Evolutionary conservation across 2,329 filamentous ascomycete genomes (phyloP).

Genomic region (Talaromyces sp.): DNA sequence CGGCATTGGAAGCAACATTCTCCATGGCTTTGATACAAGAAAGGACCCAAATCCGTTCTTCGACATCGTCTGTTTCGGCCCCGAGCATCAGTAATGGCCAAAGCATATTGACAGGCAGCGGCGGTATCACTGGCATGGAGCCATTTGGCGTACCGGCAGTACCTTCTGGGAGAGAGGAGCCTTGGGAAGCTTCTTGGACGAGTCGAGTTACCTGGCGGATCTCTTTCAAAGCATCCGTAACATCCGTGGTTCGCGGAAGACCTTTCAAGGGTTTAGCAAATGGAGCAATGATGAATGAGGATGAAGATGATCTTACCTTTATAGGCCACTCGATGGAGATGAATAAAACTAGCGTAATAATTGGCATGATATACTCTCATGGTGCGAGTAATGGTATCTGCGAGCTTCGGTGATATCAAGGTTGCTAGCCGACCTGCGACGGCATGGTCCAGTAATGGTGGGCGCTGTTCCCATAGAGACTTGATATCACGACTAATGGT

Average conservation of each 20-base stretch:
- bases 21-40: constrained; percentile 49
- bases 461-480: constrained; percentile 55
- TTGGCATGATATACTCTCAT: constrained; percentile 61
- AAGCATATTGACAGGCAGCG: no score
- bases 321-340: constrained; percentile 61
- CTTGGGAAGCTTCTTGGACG: constrained; percentile 36
- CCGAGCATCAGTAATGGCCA: constrained; percentile 19
- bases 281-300: no score
- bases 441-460: constrained; percentile 60
- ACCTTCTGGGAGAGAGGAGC: background rate
- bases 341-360: constrained; percentile 59
- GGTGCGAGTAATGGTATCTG: constrained; percentile 55
- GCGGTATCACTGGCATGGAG: no score
- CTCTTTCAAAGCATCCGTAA: constrained; percentile 51
- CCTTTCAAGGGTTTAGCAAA: constrained; percentile 5
- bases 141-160: no score
- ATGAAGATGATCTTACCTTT: constrained; percentile 33
- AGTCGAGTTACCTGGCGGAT: constrained; percentile 53
- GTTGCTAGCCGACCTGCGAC: constrained; percentile 54
- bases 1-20: constrained; percentile 44
- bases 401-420: constrained; percentile 54
- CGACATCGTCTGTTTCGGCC: constrained; percentile 55
- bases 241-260: constrained; percentile 56
- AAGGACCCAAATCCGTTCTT: constrained; percentile 56
- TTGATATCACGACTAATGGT: constrained; percentile 56